Evolutionary conservation across 75 land plant species (phyloP).

Genomic region (Gnetum montanum): DNA sequence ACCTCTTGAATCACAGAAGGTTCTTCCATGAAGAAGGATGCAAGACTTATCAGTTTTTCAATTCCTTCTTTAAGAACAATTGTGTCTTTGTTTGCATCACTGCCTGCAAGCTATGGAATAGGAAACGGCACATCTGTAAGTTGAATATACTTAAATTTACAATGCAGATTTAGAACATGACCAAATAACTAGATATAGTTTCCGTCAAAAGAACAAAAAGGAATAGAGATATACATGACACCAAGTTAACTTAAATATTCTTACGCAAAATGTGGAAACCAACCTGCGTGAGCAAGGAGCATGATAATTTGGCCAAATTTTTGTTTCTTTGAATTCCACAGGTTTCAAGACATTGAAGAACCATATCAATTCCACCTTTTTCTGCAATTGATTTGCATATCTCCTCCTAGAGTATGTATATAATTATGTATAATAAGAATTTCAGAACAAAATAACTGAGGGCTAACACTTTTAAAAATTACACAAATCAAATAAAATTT

Average conservation of each 20-base stretch:
- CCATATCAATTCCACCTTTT: slow-evolving; percentile 58
- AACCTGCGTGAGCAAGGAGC: slow-evolving; percentile 86
- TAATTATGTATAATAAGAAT: too few species aligned
- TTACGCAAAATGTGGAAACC: not conserved
- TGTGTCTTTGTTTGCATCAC: slow-evolving; percentile 76
- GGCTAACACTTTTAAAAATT: too few species aligned
- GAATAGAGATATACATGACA: slow-evolving; percentile 7
- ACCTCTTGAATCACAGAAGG: slow-evolving; percentile 94
- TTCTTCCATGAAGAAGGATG: slow-evolving; percentile 61
- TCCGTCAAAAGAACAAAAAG: too few species aligned
- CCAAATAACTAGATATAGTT: too few species aligned
- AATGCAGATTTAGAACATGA: too few species aligned
- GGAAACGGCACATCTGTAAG: too few species aligned
- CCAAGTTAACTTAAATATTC: not conserved
- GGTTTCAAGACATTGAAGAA: slow-evolving; percentile 65
- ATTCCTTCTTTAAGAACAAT: slow-evolving; percentile 63
- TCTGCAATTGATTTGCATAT: slow-evolving; percentile 83
- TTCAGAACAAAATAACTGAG: too few species aligned
- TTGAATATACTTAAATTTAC: too few species aligned
- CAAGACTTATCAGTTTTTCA: slow-evolving; percentile 49
- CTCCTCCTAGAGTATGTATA: slow-evolving; percentile 88
- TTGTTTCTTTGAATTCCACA: slow-evolving; percentile 35
- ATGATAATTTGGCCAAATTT: slow-evolving; percentile 47
- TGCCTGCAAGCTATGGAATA: slow-evolving; percentile 68
- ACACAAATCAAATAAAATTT: too few species aligned